A percentile compares a stretch with the other conserved stretches of the same genome.
Evolutionary conservation across 2,329 filamentous ascomycete genomes (phyloP).

Genomic region (Domatiomyces globalis): DNA sequence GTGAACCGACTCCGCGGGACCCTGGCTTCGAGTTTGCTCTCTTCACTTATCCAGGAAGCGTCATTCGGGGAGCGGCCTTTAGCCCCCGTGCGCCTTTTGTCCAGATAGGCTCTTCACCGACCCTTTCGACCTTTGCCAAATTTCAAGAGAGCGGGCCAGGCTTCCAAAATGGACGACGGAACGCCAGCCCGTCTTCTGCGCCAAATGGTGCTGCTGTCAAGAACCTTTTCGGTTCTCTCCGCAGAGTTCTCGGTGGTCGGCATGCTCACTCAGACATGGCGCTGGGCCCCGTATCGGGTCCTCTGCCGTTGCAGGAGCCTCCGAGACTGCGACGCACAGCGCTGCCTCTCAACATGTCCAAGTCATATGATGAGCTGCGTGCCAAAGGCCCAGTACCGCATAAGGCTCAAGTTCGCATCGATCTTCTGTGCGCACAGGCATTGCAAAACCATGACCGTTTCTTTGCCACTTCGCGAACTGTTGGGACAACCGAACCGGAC

Average conservation of each 20-base stretch:
- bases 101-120: slow-evolving; percentile 42
- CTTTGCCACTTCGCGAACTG: slow-evolving; percentile 26
- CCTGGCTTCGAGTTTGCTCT: slow-evolving; percentile 24
- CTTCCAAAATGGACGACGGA: slow-evolving; percentile 11
- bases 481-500: not conserved
- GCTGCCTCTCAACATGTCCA: slow-evolving; percentile 32
- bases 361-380: slow-evolving; percentile 31
- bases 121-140: slow-evolving; percentile 29
- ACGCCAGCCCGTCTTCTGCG: slow-evolving; percentile 19
- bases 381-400: slow-evolving; percentile 25
- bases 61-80: slow-evolving; percentile 74
- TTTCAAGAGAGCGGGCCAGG: slow-evolving; percentile 7
- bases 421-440: slow-evolving; percentile 65
- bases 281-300: slow-evolving; percentile 12
- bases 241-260: slow-evolving; percentile 59
- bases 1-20: slow-evolving; percentile 60
- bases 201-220: slow-evolving; percentile 53
- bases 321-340: slow-evolving; percentile 24
- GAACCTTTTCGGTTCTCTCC: slow-evolving; percentile 72
- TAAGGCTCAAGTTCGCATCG: slow-evolving; percentile 52
- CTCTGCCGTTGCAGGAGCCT: slow-evolving; percentile 20
- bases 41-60: slow-evolving; percentile 46
- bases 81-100: slow-evolving; percentile 74
- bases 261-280: slow-evolving; percentile 21
- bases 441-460: slow-evolving; percentile 66